These are phyloP conservation scores for Aspergillus flavus DNA, from an alignment of 2,329 filamentous ascomycete species.

Conservation along the genomic window DNA sequence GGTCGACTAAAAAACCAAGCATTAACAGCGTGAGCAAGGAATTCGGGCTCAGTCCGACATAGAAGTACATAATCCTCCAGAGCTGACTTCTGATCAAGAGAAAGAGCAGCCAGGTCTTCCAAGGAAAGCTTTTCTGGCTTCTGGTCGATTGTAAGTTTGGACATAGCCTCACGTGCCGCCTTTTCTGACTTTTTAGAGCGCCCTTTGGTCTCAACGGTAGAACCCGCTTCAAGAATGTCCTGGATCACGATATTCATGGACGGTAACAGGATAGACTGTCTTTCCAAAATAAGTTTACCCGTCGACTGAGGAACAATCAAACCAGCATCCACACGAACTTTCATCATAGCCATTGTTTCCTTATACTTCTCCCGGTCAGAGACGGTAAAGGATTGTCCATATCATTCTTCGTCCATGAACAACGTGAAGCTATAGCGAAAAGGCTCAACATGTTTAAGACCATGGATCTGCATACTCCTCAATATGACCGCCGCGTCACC, in stretches of 20 bases:
- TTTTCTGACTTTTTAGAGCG: slow-evolving; percentile 35
- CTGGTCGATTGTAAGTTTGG: slow-evolving; percentile 35
- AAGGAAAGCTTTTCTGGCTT: slow-evolving; percentile 33
- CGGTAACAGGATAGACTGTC: slow-evolving; percentile 44
- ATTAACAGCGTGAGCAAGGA: slow-evolving; percentile 18
- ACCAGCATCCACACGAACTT: slow-evolving; percentile 17
- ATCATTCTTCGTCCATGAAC: slow-evolving; percentile 38
- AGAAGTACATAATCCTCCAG: slow-evolving; percentile 42
- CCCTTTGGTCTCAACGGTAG: slow-evolving; percentile 28
- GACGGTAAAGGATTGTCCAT: slow-evolving; percentile 42
- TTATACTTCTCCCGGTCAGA: slow-evolving; percentile 14
- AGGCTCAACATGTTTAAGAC: slow-evolving; percentile 33
- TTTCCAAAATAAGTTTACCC: slow-evolving; percentile 39
- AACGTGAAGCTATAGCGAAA: slow-evolving; percentile 40
- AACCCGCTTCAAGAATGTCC: slow-evolving; percentile 46
- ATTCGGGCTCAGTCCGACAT: slow-evolving; percentile 16
- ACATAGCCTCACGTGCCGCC: slow-evolving; percentile 31
- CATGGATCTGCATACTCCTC: slow-evolving; percentile 33
- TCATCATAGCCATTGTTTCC: slow-evolving; percentile 23
- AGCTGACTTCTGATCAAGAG: slow-evolving; percentile 36
- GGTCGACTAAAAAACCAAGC: slow-evolving; percentile 16
- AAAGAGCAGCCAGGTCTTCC: slow-evolving; percentile 32
- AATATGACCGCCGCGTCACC: slow-evolving; percentile 42
- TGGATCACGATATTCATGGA: slow-evolving; percentile 46
- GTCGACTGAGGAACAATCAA: slow-evolving; percentile 23